Evolutionary conservation across 805 yeast species (phyloP), one percentile per base, ranked within the genome.

Genomic region (Kazachstania psychrophila): DNA sequence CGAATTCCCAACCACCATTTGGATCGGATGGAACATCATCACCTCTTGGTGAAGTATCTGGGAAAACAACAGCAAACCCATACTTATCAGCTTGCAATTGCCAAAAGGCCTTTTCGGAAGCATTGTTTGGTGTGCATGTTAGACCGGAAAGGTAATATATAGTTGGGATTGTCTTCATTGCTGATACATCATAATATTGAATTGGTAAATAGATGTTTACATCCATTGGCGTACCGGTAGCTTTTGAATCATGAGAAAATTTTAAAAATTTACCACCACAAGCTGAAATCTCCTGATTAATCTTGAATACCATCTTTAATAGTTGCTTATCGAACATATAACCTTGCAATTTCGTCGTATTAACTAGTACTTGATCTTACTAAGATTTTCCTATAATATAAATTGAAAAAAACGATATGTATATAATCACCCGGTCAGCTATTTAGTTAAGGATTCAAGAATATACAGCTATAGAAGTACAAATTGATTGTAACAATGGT

Each of bases 31-130:
- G 94, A 23, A 72, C 77, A 41, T 79, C 68, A 33, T 67, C 68
- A 12, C 94, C 95, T 46, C 97, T 75, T 37, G 98, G 97, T 7
- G 97, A 88, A 3, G 98, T 92, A 61, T 89, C 98, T 14, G 98
- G 97, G 60, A 82, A 88, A 1, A 89, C 86, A 13, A 89, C 63
- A 0, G 94, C 95, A 58, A 89, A 79, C 4, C 94, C 94, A 52
- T 77, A 75, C 52, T 81, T 71, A 46, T 78, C 74, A 6, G 94
- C 95, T 55, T 78, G 79, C 39, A 77, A 73, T 49, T 79, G 89
- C 66, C 88, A 72, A 48, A 79, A 84, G 1, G 96, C 95, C 69
- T 92, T 92, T 58, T 92, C 97, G 8, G 88, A 70, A 37, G 94
- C 95, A 56, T 88, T 92, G 64, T 84, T 77, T 33, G 96, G 96